Conservation (phyloP, 306 rosid genomes). For the Mimosa bimucronata region DNA sequence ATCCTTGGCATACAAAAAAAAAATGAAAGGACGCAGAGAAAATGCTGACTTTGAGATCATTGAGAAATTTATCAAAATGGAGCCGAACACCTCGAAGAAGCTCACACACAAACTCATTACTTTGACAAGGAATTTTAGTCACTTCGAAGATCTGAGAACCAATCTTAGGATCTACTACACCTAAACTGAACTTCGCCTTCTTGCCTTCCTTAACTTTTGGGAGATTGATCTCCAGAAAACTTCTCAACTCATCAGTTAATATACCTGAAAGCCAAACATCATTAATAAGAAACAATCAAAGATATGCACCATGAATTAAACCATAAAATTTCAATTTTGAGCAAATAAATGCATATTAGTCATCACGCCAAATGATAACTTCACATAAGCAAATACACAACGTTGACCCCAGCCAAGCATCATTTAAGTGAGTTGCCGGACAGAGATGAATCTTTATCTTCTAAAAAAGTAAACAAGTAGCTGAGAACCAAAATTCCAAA, state of each 20-base stretch:
- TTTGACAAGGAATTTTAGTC: conserved; percentile 85
- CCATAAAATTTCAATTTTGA: background rate
- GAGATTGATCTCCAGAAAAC: conserved; percentile 81
- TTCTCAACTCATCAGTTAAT: conserved; percentile 83
- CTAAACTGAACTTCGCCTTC: conserved; percentile 82
- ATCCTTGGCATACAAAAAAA: background rate
- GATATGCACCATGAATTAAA: background rate
- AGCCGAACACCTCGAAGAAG: conserved; percentile 79
- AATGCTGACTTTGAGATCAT: conserved; percentile 76
- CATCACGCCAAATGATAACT: background rate
- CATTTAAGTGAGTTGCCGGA: background rate
- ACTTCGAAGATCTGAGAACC: conserved; percentile 81
- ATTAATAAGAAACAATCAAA: background rate
- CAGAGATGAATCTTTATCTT: background rate
- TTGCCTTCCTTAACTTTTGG: conserved; percentile 86
- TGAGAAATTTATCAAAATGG: conserved; percentile 70
- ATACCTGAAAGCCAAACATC: conserved; percentile 53
- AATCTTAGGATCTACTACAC: conserved; percentile 79
- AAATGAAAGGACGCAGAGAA: background rate
- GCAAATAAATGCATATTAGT: background rate
- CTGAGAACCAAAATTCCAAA: background rate
- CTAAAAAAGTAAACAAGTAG: background rate
- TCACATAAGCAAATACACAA: background rate
- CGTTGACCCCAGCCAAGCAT: background rate
- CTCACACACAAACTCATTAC: conserved; percentile 82